Percentiles rank a stretch among this genome's conserved stretches.
Evolutionary conservation across 805 yeast species (phyloP).

Genomic region (Candida insectorum): DNA sequence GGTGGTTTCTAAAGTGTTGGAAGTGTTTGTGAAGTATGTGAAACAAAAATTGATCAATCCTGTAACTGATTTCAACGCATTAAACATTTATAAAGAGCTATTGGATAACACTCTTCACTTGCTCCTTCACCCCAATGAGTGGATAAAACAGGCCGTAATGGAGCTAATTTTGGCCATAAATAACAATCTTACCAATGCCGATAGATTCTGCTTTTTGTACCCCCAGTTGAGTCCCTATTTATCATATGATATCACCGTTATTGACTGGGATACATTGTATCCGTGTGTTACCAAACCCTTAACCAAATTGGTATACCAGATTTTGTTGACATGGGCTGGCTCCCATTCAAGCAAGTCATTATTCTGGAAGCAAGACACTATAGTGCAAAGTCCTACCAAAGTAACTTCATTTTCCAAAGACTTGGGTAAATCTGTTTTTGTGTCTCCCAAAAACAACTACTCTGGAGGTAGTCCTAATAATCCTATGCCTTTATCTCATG

Average conservation of each 20-base stretch:
- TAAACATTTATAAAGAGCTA: conserved; percentile 36
- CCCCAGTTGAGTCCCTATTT: conserved; percentile 78
- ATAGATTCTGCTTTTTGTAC: conserved; percentile 74
- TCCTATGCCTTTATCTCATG: conserved; percentile 46
- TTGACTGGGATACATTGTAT: conserved; percentile 62
- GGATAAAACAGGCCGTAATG: conserved; percentile 72
- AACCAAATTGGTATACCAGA: conserved; percentile 12
- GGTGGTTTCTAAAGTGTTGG: conserved; percentile 68
- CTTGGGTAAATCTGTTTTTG: conserved; percentile 32
- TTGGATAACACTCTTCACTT: conserved; percentile 45
- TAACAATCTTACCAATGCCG: conserved; percentile 66
- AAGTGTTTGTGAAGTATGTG: conserved; percentile 34
- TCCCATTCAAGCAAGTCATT: conserved; percentile 52
- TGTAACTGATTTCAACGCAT: conserved; percentile 32
- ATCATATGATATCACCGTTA: conserved; percentile 69
- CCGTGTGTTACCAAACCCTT: conserved; percentile 68
- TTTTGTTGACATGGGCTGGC: conserved; percentile 9
- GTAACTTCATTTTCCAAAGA: conserved; percentile 28
- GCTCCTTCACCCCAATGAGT: conserved; percentile 79
- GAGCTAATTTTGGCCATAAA: conserved; percentile 61
- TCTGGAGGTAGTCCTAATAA: conserved; percentile 2
- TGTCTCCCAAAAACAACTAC: conserved; percentile 3
- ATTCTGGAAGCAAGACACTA: conserved; percentile 66
- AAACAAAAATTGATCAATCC: conserved; percentile 30
- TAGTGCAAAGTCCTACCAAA: conserved; percentile 14